phyloP scores from a whole-genome alignment of 192 early-diverging fungal genomes.

The Dissophora ornata region DNA sequence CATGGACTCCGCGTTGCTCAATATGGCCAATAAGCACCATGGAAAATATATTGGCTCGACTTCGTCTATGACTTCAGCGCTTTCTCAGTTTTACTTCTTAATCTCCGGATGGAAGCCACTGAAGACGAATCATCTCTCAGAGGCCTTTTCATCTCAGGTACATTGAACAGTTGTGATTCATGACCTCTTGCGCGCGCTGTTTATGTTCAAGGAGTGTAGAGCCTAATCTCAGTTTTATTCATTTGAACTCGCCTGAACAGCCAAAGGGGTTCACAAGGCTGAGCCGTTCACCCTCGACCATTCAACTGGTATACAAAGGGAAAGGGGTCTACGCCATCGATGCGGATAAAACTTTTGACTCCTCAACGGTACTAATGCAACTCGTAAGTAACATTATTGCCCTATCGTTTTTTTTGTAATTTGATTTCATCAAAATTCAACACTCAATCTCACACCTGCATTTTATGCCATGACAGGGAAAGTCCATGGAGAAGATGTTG shows the following conservation, averaged over 20 bases:
- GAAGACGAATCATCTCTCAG: constrained; percentile 70
- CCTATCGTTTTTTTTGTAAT: background rate
- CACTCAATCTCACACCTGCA: too few species aligned
- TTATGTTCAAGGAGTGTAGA: too few species aligned
- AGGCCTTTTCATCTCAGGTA: constrained; percentile 71
- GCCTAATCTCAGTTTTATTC: too few species aligned
- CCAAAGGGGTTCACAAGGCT: constrained; percentile 69
- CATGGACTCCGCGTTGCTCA: constrained; percentile 67
- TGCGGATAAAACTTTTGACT: constrained; percentile 81
- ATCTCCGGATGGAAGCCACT: constrained; percentile 73
- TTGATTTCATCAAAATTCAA: too few species aligned
- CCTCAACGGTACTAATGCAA: constrained; percentile 77
- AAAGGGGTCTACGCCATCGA: constrained; percentile 86
- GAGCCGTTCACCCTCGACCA: constrained; percentile 74
- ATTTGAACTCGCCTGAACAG: constrained; percentile 22
- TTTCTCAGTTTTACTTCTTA: constrained; percentile 82
- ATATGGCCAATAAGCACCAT: constrained; percentile 60
- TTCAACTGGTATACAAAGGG: constrained; percentile 72
- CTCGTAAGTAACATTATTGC: constrained; percentile 59
- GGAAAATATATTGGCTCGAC: constrained; percentile 86
- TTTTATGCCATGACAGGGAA: constrained; percentile 64
- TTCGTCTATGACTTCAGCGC: constrained; percentile 81
- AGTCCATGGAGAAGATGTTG: constrained; percentile 89
- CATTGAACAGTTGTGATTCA: constrained; percentile 1
- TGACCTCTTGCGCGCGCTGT: background rate